Conservation (phyloP, 1,139 yeast species). For the Petasospora fabianii region DNA sequence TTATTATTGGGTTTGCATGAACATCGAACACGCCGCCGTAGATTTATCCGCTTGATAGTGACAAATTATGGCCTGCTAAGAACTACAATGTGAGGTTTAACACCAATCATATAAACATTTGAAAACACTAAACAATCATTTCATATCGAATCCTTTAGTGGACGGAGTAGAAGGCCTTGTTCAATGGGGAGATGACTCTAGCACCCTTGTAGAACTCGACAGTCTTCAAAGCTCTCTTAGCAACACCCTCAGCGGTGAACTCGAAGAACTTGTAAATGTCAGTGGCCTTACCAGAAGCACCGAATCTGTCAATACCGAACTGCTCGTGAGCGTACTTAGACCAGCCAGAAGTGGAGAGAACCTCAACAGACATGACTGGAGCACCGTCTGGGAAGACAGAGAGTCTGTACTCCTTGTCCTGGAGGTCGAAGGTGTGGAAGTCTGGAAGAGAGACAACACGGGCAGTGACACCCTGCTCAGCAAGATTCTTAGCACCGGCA, state of each 20-base stretch:
- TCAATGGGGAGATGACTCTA: conserved; percentile 69
- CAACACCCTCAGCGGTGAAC: conserved; percentile 92
- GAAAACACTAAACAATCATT: too few species aligned
- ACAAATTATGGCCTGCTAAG: too few species aligned
- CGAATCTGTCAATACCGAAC: conserved; percentile 93
- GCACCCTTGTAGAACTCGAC: conserved; percentile 81
- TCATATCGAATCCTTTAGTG: too few species aligned
- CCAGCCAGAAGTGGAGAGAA: conserved; percentile 91
- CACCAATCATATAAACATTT: too few species aligned
- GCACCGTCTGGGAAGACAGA: conserved; percentile 92
- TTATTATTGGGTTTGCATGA: too few species aligned
- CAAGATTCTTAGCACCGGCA: conserved; percentile 73
- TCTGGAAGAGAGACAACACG: conserved; percentile 92
- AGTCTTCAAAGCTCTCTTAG: conserved; percentile 79
- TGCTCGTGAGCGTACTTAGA: conserved; percentile 94
- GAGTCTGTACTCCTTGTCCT: conserved; percentile 73
- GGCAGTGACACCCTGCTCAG: conserved; percentile 66
- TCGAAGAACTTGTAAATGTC: conserved; percentile 83
- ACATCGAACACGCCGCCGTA: too few species aligned
- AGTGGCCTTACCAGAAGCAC: conserved; percentile 92
- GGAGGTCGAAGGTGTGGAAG: conserved; percentile 84
- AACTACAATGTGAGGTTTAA: too few species aligned
- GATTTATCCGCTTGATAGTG: too few species aligned
- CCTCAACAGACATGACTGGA: conserved; percentile 94
- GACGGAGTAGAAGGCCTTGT: conserved; percentile 55